Base-by-base conservation (phyloP, 768 basidiomycete genomes). In the Xerocomellus chrysenteron region DNA sequence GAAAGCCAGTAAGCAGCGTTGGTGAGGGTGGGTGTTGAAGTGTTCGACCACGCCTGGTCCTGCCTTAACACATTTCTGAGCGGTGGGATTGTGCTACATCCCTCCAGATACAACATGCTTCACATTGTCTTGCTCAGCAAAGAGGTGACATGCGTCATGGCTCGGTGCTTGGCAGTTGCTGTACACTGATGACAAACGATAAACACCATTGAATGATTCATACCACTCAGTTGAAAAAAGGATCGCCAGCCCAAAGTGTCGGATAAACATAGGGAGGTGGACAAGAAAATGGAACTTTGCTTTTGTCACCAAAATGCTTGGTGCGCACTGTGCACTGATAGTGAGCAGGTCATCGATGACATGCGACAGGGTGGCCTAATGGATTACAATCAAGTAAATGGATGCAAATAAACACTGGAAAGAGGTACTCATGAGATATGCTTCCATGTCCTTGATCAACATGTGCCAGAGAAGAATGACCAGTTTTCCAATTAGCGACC, bases 391-490 rank as follows among this genome's bases (percentile, higher is more conserved):
- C 39, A 10, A 9, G 10, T 40, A 40, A 40, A 11, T 40, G 9
- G 9, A 39, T 39, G 17, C 16, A 12, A 39, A 39, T 12, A 16
- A 17, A 8, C 13, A 14, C 37, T n/a, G 8, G 37, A 39, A 12
- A 36, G 19, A 30, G 5, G 45, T 41, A 54, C 52, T 24, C 1
- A 74, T 68, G 5, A 75, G 19, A 58, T 79, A 81, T 17, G 63
- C 47, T 5, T 74, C 65, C 17, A 65, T 61, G 46, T 80, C 60
- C 0, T 57, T 44, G n/a, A 81, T 80, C 55, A 72, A 68, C 0
- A 71, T 68, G 11, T 77, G 59, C 80, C 80, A 82, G 0, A 81
- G 60, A 0, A 79, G 63, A 0, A 76, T 72, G 0, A 67, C 46
- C 0, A 80, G 68, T 11, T 70, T 65, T 0, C 75, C 75, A 16